These are phyloP conservation scores for Arthrobotrys musiformis DNA, from an alignment of 2,329 filamentous ascomycete genomes.

Conservation along the genomic window DNA sequence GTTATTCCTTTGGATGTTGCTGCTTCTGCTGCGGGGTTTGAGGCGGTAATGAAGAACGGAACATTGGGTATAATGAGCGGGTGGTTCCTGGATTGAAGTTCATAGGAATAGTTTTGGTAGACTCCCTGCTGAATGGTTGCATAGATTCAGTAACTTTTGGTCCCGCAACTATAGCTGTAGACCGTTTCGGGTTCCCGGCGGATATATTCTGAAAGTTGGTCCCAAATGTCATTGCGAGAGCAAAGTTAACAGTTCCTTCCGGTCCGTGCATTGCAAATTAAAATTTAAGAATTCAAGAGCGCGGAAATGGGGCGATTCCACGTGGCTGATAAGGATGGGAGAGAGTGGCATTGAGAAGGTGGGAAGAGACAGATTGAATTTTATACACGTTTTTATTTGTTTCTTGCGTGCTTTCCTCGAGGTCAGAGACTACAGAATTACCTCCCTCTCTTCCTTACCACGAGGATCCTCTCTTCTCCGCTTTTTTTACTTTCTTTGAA, in stretches of 20 bases:
- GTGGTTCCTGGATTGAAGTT: constrained; percentile 6
- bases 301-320: background rate
- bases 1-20: constrained; percentile 41
- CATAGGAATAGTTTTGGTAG: background rate
- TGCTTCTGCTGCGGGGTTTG: constrained; percentile 34
- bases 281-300: background rate
- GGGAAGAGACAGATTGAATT: constrained; percentile 20
- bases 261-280: constrained; percentile 20
- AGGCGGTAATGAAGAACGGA: constrained; percentile 32
- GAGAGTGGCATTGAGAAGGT: constrained; percentile 20
- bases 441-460: background rate
- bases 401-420: background rate
- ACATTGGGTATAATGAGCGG: constrained; percentile 35
- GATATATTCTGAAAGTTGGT: constrained; percentile 32
- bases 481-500: background rate
- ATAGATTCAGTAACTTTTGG: background rate
- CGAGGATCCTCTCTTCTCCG: background rate
- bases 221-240: constrained; percentile 44
- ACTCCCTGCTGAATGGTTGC: background rate
- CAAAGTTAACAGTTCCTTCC: constrained; percentile 44
- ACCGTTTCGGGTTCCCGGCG: background rate
- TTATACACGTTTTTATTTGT: background rate
- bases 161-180: background rate
- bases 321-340: constrained; percentile 5
- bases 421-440: background rate